phyloP scores from a whole-genome alignment of 768 basidiomycete genomes.

The Rhizopogon roseolus region DNA sequence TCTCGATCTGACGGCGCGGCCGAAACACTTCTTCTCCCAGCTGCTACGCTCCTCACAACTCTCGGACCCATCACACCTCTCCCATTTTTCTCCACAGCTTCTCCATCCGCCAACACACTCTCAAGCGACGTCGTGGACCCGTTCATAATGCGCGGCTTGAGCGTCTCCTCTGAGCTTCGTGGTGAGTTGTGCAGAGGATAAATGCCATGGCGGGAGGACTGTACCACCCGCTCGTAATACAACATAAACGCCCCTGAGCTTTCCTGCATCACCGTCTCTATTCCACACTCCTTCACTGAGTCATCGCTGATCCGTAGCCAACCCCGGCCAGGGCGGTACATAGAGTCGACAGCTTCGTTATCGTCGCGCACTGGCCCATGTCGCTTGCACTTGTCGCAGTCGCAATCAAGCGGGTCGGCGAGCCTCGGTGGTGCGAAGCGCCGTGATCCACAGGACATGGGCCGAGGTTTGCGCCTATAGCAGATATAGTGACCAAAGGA shows the following conservation, averaged over 20 bases:
- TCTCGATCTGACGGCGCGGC: conserved; percentile 26
- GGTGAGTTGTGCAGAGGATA: conserved; percentile 31
- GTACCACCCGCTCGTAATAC: conserved; percentile 78
- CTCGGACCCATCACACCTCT: conserved; percentile 36
- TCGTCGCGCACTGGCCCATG: conserved; percentile 58
- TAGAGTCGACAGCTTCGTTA: conserved; percentile 31
- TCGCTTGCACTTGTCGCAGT: conserved; percentile 40
- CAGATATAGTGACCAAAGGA: conserved; percentile 94
- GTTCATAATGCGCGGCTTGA: conserved; percentile 45
- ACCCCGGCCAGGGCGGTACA: conserved; percentile 46
- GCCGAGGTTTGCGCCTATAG: conserved; percentile 77
- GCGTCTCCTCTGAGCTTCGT: conserved; percentile 60
- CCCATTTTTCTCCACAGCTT: conserved; percentile 12
- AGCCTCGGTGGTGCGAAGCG: conserved; percentile 37
- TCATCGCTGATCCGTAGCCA: conserved; percentile 93
- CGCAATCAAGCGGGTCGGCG: conserved; percentile 39
- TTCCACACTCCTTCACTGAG: conserved; percentile 67
- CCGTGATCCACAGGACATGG: conserved; percentile 30
- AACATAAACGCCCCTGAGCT: conserved; percentile 84
- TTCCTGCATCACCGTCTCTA: conserved; percentile 70
- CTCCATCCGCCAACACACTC: conserved; percentile 27
- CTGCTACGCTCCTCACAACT: conserved; percentile 53
- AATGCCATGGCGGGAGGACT: conserved; percentile 27
- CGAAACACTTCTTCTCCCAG: conserved; percentile 38
- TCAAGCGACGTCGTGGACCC: conserved; percentile 46